phyloP scores from a whole-genome alignment of 2,329 filamentous ascomycete genomes.

The Lachnellula suecica region DNA sequence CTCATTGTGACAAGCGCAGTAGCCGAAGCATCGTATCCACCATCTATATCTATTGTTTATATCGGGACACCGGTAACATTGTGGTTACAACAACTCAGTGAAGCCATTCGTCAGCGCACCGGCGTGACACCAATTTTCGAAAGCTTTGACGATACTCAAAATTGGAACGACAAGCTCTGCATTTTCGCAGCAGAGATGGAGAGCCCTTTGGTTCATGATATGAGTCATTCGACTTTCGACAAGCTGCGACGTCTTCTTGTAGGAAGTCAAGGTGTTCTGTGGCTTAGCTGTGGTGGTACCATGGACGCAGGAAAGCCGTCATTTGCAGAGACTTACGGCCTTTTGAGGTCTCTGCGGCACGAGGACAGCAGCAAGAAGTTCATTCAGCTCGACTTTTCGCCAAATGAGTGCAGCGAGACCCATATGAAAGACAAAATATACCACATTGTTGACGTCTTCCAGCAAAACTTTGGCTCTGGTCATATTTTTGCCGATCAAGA shows the following conservation, averaged over 20 bases:
- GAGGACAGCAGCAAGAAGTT: neutral
- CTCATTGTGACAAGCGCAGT: neutral
- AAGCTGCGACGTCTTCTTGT: neutral
- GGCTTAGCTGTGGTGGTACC: neutral
- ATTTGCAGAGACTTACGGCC: neutral
- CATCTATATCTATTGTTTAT: neutral
- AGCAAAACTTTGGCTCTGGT: neutral
- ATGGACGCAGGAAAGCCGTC: neutral
- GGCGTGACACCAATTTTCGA: neutral
- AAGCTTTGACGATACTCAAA: neutral
- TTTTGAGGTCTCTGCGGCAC: neutral
- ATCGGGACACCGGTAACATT: neutral
- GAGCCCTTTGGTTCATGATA: neutral
- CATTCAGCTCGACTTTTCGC: too few species aligned
- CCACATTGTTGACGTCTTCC: neutral
- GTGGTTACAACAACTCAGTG: neutral
- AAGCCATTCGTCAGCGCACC: neutral
- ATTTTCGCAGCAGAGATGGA: neutral
- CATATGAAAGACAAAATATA: neutral
- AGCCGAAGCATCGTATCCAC: neutral
- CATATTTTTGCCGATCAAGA: neutral
- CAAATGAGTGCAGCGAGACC: too few species aligned
- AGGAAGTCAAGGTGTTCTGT: neutral
- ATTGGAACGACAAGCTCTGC: neutral
- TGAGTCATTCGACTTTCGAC: neutral